phyloP scores from a whole-genome alignment of 1,284 basidiomycete species.

The Mycosarcoma maydis region DNA sequence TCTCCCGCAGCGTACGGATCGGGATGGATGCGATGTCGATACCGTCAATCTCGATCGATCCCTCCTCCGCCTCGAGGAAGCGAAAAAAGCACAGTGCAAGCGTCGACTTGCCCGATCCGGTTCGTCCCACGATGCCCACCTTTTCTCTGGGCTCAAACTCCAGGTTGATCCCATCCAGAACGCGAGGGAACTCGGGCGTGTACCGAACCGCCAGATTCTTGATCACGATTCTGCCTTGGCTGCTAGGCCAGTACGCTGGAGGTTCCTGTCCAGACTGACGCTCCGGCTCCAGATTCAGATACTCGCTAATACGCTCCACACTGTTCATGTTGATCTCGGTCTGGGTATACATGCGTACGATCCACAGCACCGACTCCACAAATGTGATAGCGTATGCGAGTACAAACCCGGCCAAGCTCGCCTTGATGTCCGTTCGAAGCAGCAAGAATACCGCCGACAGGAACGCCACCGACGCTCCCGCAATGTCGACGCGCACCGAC shows the following conservation, averaged over 20 bases:
- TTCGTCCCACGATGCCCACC: slow-evolving; percentile 71
- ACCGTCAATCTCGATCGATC: slow-evolving; percentile 86
- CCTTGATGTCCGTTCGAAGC: slow-evolving; percentile 58
- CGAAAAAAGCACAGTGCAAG: slow-evolving; percentile 93
- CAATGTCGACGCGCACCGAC: slow-evolving; percentile 63
- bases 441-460: slow-evolving; percentile 71
- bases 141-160: slow-evolving; percentile 64
- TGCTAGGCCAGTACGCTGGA: slow-evolving; percentile 66
- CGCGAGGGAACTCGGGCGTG: slow-evolving; percentile 63
- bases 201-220: slow-evolving; percentile 64
- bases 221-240: slow-evolving; percentile 59
- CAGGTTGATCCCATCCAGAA: slow-evolving; percentile 61
- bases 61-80: slow-evolving; percentile 84
- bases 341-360: slow-evolving; percentile 59
- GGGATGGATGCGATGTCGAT: slow-evolving; percentile 87
- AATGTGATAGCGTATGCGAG: slow-evolving; percentile 63
- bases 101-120: slow-evolving; percentile 86
- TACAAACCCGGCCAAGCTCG: slow-evolving; percentile 62
- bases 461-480: slow-evolving; percentile 61
- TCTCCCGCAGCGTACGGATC: slow-evolving; percentile 82
- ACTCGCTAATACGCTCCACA: slow-evolving; percentile 66
- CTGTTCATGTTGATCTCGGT: slow-evolving; percentile 67
- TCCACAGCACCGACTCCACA: slow-evolving; percentile 74
- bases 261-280: slow-evolving; percentile 54
- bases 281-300: slow-evolving; percentile 60